Conservation (phyloP, 75 land plant species). For the Pinus albicaulis region DNA sequence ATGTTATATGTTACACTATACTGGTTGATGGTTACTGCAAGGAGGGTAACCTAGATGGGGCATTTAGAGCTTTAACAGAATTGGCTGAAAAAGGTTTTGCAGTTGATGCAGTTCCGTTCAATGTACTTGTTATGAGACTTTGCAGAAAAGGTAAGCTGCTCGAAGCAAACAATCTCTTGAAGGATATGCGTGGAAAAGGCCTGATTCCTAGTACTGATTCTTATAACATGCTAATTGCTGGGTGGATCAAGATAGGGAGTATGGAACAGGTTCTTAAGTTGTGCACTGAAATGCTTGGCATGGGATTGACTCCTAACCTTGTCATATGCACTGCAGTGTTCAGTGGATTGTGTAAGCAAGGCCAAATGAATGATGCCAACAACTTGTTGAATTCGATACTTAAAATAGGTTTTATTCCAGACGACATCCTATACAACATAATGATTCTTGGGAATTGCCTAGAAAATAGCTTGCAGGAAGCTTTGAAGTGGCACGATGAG, state of each 20-base stretch:
- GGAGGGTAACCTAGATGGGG: conserved; percentile 26
- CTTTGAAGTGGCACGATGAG: conserved; percentile 59
- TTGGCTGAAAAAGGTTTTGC: conserved; percentile 54
- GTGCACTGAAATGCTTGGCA: conserved; percentile 41
- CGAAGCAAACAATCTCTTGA: conserved; percentile 41
- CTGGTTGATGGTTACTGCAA: conserved; percentile 55
- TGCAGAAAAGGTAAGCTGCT: conserved; percentile 45
- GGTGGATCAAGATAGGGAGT: conserved; percentile 56
- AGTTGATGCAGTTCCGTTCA: conserved; percentile 54
- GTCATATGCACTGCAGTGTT: conserved; percentile 45
- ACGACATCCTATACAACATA: conserved; percentile 59
- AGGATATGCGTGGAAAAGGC: conserved; percentile 33
- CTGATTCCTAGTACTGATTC: conserved; percentile 52
- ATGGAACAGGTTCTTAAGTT: conserved; percentile 41
- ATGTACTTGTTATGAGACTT: conserved; percentile 56
- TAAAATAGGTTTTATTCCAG: conserved; percentile 50
- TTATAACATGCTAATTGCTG: conserved; percentile 73
- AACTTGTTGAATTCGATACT: conserved; percentile 34
- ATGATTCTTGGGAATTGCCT: conserved; percentile 70
- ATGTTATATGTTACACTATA: conserved; percentile 43
- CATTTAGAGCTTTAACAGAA: conserved; percentile 48
- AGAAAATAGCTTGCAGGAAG: conserved; percentile 52
- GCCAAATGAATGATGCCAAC: conserved; percentile 55
- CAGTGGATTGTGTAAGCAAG: conserved; percentile 52
- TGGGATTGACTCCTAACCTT: conserved; percentile 45